These are phyloP conservation scores for Daldinia eschscholtzii DNA, from an alignment of 2,329 filamentous ascomycete species.

Conservation along the genomic window DNA sequence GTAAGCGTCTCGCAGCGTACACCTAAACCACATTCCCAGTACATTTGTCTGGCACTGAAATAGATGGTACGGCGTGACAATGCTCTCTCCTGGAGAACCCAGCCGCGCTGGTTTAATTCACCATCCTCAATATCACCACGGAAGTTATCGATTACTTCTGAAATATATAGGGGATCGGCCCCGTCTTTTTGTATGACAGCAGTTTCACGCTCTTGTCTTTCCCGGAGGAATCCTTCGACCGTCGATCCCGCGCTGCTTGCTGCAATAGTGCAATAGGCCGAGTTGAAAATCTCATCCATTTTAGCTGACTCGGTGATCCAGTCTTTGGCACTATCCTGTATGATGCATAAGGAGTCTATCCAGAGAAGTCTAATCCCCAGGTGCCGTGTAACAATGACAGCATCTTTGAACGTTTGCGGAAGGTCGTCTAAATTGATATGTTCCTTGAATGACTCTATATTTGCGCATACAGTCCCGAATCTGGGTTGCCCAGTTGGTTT, in stretches of 20 bases:
- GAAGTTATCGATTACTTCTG: background rate
- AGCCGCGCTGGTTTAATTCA: background rate
- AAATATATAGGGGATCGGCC: background rate
- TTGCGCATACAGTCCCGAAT: background rate
- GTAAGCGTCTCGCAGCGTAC: background rate
- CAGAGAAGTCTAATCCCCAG: background rate
- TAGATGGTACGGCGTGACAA: background rate
- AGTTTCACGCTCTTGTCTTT: background rate
- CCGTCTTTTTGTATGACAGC: too few relatives aligned
- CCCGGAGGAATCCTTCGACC: background rate
- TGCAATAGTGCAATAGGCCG: background rate
- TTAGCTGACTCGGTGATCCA: background rate
- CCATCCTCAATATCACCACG: background rate
- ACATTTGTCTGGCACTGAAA: background rate
- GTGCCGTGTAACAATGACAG: background rate
- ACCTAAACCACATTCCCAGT: background rate
- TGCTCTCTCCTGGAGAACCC: background rate
- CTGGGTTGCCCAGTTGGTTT: background rate
- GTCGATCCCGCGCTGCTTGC: background rate
- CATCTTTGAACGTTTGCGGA: background rate
- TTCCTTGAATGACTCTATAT: background rate
- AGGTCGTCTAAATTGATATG: background rate
- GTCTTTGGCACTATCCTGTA: background rate
- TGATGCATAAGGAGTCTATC: background rate
- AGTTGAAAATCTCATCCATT: background rate